A percentile compares a stretch with the other conserved stretches of the same genome.
Conservation (phyloP, 1,284 basidiomycete species). For the Malassezia globosa region DNA sequence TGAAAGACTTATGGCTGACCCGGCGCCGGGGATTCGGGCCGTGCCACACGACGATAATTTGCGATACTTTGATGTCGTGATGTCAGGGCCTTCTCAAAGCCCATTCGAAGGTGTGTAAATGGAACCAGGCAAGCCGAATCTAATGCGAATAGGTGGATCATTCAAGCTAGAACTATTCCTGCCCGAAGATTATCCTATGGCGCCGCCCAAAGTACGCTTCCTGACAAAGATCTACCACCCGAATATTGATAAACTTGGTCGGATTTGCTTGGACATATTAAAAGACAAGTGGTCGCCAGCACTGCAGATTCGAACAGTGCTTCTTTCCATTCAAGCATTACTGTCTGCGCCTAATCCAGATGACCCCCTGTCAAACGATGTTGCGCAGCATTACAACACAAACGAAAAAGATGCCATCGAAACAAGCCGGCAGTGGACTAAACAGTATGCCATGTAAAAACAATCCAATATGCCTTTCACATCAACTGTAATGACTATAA, state of each 20-base stretch:
- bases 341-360: conserved; percentile 94
- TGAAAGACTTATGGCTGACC: conserved; percentile 84
- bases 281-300: conserved; percentile 99
- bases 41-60: conserved; percentile 92
- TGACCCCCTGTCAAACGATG: conserved; percentile 82
- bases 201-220: conserved; percentile 95
- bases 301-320: conserved; percentile 90
- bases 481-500: no score
- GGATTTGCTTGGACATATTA: conserved; percentile 94
- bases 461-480: no score
- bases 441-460: conserved; percentile 29
- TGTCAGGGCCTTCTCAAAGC: conserved; percentile 82
- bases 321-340: conserved; percentile 89
- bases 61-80: conserved; percentile 95
- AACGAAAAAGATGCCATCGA: conserved; percentile 63
- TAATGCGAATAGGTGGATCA: conserved; percentile 52
- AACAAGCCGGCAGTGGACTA: conserved; percentile 39
- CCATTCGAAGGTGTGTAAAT: conserved; percentile 60
- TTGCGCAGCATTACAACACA: conserved; percentile 98
- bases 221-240: conserved; percentile 99
- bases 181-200: conserved; percentile 98
- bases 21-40: conserved; percentile 88
- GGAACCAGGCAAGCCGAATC: not conserved
- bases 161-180: conserved; percentile 95
- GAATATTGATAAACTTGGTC: conserved; percentile 96